Evolutionary conservation across 1,284 basidiomycete genomes (phyloP).

Genomic region (Heterobasidion irregulare): DNA sequence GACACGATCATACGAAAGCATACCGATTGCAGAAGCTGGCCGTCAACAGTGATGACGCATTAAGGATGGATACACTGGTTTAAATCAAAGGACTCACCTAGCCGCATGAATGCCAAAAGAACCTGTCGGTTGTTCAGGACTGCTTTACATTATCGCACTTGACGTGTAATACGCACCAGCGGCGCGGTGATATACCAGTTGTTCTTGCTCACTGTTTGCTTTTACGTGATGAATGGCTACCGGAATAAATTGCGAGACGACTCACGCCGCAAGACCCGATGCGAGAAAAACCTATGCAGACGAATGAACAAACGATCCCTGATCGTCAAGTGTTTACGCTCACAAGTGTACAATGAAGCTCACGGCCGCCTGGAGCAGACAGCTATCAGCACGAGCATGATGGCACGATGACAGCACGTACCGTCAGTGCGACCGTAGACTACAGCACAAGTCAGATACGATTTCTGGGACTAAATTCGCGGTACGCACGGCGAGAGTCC

Average conservation of each 20-base stretch:
- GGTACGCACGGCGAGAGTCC: conserved; percentile 30
- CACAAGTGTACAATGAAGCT: conserved; percentile 34
- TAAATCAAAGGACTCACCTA: conserved; percentile 14
- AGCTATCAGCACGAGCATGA: background rate
- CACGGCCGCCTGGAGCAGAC: conserved; percentile 20
- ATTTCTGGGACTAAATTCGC: background rate
- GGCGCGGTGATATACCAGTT: conserved; percentile 30
- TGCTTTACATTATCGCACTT: background rate
- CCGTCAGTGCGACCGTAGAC: conserved; percentile 39
- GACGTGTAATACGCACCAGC: conserved; percentile 22
- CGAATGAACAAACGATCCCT: background rate
- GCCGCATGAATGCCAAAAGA: conserved; percentile 20
- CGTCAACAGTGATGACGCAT: no score
- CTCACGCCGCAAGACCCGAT: conserved; percentile 31
- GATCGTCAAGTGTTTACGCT: background rate
- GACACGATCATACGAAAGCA: background rate
- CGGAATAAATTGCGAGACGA: background rate
- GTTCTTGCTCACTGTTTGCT: conserved; percentile 25
- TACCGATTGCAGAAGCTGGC: conserved; percentile 2
- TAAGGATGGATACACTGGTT: no score
- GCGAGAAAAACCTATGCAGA: conserved; percentile 22
- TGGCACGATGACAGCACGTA: conserved; percentile 12
- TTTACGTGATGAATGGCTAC: background rate
- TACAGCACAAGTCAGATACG: conserved; percentile 13
- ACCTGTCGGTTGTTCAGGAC: conserved; percentile 12